Conservation (phyloP, 768 basidiomycete genomes). For the Cystoderma amianthinum region DNA sequence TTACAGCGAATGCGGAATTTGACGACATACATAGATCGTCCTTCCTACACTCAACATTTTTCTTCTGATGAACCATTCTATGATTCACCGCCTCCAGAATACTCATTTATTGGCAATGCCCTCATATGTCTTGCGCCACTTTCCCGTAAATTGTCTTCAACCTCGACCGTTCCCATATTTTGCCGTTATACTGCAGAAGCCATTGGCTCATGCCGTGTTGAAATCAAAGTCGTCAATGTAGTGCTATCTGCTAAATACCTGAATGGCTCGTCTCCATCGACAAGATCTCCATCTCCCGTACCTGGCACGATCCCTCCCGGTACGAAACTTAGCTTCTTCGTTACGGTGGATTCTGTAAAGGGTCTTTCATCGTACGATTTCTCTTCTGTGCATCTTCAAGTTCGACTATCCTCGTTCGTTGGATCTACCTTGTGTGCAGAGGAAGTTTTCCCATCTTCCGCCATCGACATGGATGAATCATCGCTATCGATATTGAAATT, state of each 20-base stretch:
- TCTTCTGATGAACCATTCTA: conserved; percentile 91
- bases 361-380: conserved; percentile 91
- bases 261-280: conserved; percentile 57
- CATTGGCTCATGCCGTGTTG: conserved; percentile 88
- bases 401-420: conserved; percentile 81
- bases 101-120: conserved; percentile 90
- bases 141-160: conserved; percentile 66
- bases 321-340: conserved; percentile 76
- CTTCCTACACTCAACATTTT: conserved; percentile 92
- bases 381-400: conserved; percentile 77
- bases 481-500: conserved; percentile 79
- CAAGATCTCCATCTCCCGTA: conserved; percentile 69
- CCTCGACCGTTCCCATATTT: conserved; percentile 80
- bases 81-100: conserved; percentile 79
- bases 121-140: conserved; percentile 78
- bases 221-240: conserved; percentile 75
- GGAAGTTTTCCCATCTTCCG: conserved; percentile 74
- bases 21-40: conserved; percentile 84
- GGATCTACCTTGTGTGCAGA: conserved; percentile 65
- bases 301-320: conserved; percentile 64
- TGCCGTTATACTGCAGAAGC: conserved; percentile 94
- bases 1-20: conserved; percentile 91
- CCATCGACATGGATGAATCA: conserved; percentile 65
- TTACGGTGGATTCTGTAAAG: conserved; percentile 83
- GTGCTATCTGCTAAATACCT: conserved; percentile 52